Percentiles rank a stretch among this genome's conserved stretches.
Conservation (phyloP, 2,329 filamentous ascomycete genomes). For the Ustilaginoidea virens region DNA sequence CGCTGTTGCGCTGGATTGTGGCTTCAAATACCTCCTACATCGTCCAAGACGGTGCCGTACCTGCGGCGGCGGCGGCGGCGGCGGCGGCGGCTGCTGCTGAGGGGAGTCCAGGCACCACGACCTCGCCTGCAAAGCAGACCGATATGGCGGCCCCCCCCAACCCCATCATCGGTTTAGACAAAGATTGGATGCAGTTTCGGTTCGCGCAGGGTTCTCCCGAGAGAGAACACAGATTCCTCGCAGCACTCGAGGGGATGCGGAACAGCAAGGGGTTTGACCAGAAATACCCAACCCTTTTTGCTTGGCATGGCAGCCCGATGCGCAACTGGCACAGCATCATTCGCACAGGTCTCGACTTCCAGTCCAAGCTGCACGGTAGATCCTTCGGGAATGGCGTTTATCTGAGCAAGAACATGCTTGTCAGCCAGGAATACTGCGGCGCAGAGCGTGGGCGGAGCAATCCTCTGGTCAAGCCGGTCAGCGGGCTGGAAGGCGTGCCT, state of each 20-base stretch:
- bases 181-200: constrained; percentile 59
- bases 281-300: constrained; percentile 57
- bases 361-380: constrained; percentile 46
- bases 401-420: constrained; percentile 37
- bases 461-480: too few relatives aligned
- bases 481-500: too few relatives aligned
- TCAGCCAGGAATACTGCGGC: constrained; percentile 3
- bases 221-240: constrained; percentile 62
- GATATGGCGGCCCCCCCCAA: neutral
- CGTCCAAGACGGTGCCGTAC: constrained; percentile 40
- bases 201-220: constrained; percentile 81
- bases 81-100: too few relatives aligned
- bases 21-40: constrained; percentile 83
- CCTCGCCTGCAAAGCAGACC: too few relatives aligned
- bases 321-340: constrained; percentile 85
- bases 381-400: constrained; percentile 71
- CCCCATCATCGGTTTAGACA: neutral
- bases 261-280: constrained; percentile 17
- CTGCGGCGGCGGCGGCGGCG: too few relatives aligned
- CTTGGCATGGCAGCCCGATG: constrained; percentile 69
- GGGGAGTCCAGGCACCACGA: too few relatives aligned
- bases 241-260: constrained; percentile 33
- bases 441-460: constrained; percentile 36
- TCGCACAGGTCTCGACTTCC: constrained; percentile 64
- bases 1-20: constrained; percentile 72